Conservation (phyloP, 495 filamentous ascomycete genomes). For the Hypoxylon cercidicola region DNA sequence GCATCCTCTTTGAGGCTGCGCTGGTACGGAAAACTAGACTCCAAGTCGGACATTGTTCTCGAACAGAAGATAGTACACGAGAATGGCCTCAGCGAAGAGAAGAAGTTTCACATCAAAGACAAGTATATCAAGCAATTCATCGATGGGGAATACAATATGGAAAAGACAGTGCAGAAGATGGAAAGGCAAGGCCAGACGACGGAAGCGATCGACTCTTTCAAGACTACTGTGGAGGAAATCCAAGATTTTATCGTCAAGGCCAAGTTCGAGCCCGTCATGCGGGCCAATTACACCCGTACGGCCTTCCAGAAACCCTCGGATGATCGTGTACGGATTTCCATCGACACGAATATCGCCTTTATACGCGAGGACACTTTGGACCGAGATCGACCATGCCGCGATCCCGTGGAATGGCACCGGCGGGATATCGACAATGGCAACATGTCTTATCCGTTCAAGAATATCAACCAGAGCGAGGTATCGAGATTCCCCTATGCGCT, state of each 20-base stretch:
- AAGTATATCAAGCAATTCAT: slow-evolving; percentile 94
- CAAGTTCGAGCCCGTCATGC: slow-evolving; percentile 82
- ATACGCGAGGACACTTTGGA: slow-evolving; percentile 94
- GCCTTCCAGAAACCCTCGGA: slow-evolving; percentile 97
- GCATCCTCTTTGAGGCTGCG: slow-evolving; percentile 85
- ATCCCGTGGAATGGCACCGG: slow-evolving; percentile 90
- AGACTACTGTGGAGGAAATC: slow-evolving; percentile 77
- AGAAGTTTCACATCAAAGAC: slow-evolving; percentile 84
- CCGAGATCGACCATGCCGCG: slow-evolving; percentile 82
- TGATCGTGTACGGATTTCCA: slow-evolving; percentile 86
- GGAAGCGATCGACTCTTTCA: slow-evolving; percentile 73
- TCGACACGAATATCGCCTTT: slow-evolving; percentile 91
- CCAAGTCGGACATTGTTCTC: slow-evolving; percentile 79
- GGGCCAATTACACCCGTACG: slow-evolving; percentile 92
- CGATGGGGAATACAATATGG: slow-evolving; percentile 87
- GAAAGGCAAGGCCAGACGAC: slow-evolving; percentile 69
- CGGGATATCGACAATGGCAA: slow-evolving; percentile 82
- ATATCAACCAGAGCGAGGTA: slow-evolving; percentile 89
- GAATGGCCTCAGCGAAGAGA: slow-evolving; percentile 77
- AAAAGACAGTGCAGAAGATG: slow-evolving; percentile 88
- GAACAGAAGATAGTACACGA: slow-evolving; percentile 90
- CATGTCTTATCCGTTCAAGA: slow-evolving; percentile 86
- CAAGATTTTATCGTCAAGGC: slow-evolving; percentile 82
- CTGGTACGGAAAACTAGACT: slow-evolving; percentile 88
- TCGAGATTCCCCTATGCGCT: slow-evolving; percentile 91